Evolutionary conservation across 139 green algal species (phyloP).

Genomic region (Micromonas commoda): DNA sequence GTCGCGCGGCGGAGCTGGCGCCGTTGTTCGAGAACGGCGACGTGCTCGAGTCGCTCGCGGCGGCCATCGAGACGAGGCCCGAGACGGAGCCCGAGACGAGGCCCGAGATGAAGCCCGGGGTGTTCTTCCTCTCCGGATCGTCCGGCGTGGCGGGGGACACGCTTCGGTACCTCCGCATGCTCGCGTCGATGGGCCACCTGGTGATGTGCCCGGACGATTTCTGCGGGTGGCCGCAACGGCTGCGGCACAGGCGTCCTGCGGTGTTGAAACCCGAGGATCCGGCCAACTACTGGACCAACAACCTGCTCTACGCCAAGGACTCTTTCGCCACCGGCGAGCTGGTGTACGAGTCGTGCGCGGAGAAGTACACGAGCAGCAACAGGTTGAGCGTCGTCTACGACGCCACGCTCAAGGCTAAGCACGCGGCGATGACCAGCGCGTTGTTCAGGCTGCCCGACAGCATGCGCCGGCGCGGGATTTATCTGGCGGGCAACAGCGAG

Average conservation of each 20-base stretch:
- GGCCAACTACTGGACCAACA: background rate
- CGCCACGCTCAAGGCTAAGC: background rate
- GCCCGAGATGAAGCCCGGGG: constrained; percentile 1
- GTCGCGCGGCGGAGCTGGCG: background rate
- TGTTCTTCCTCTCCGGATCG: constrained; percentile 17
- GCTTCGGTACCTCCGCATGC: constrained; percentile 15
- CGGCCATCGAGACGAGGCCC: background rate
- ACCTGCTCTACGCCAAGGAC: background rate
- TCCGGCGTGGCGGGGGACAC: constrained; percentile 20
- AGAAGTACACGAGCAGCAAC: background rate
- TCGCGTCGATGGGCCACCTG: constrained; percentile 19
- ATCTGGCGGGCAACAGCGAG: background rate
- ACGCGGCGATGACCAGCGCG: background rate
- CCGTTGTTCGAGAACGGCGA: too few relatives aligned
- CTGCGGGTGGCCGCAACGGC: background rate
- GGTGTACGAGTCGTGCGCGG: background rate
- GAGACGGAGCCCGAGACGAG: background rate
- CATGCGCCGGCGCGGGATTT: background rate
- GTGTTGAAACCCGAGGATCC: background rate
- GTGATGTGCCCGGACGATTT: constrained; percentile 22
- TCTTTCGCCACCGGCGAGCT: background rate
- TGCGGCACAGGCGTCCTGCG: background rate
- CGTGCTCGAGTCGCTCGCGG: too few relatives aligned
- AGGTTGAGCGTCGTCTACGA: background rate
- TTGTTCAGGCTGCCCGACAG: background rate